Conservation (phyloP, 805 yeast species). For the Metschnikowia proteae region DNA sequence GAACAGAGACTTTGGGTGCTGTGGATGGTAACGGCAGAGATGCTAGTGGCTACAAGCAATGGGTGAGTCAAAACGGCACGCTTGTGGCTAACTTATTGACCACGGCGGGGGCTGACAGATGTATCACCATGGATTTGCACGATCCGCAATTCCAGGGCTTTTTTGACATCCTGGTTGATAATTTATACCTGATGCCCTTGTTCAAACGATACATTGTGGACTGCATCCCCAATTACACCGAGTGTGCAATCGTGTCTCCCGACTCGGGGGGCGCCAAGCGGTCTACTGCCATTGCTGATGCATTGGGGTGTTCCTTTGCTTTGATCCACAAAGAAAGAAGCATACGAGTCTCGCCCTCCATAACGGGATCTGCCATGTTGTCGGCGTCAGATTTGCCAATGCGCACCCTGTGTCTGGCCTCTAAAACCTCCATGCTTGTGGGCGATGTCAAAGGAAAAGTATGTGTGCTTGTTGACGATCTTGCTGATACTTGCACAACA, state of each 20-base stretch:
- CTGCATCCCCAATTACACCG: slow-evolving; percentile 71
- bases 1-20: slow-evolving; percentile 27
- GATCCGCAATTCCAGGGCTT: slow-evolving; percentile 98
- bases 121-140: slow-evolving; percentile 96
- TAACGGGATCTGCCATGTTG: slow-evolving; percentile 18
- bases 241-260: slow-evolving; percentile 91
- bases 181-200: slow-evolving; percentile 82
- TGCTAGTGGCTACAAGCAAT: slow-evolving; percentile 76
- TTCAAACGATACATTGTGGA: slow-evolving; percentile 79
- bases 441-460: slow-evolving; percentile 87
- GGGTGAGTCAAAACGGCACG: slow-evolving; percentile 96
- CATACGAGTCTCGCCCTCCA: slow-evolving; percentile 33
- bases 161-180: slow-evolving; percentile 94
- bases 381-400: slow-evolving; percentile 18
- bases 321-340: slow-evolving; percentile 92
- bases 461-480: slow-evolving; percentile 89
- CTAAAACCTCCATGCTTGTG: slow-evolving; percentile 90
- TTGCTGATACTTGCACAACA: slow-evolving; percentile 91
- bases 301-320: slow-evolving; percentile 84
- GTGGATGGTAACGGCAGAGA: slow-evolving; percentile 39
- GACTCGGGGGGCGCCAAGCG: slow-evolving; percentile 99
- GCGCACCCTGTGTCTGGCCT: slow-evolving; percentile 21
- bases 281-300: slow-evolving; percentile 92
- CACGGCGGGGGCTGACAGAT: slow-evolving; percentile 93
- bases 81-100: slow-evolving; percentile 82